Evolutionary conservation across 1,284 basidiomycete species (phyloP).

Genomic region (Fomitopsis palustris): DNA sequence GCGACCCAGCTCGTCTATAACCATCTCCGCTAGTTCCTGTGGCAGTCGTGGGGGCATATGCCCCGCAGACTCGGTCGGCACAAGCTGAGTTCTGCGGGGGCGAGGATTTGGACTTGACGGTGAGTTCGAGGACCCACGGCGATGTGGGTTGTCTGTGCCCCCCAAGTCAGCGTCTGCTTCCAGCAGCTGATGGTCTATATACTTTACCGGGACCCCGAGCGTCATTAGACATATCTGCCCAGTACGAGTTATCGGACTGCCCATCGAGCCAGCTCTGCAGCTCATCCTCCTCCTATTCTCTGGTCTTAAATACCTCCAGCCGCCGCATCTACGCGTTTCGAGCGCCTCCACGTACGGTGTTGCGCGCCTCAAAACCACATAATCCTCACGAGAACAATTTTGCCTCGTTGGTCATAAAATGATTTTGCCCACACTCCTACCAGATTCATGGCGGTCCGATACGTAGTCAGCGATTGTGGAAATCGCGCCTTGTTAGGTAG

Average conservation of each 20-base stretch:
- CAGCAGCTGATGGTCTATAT: not conserved
- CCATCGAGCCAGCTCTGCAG: not conserved
- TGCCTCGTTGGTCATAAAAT: too few species aligned
- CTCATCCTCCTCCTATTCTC: not conserved
- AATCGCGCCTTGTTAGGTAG: too few species aligned
- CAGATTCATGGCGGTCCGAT: too few species aligned
- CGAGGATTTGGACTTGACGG: not conserved
- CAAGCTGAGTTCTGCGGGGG: not conserved
- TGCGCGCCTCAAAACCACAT: too few species aligned
- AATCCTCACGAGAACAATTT: too few species aligned
- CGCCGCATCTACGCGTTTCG: not conserved
- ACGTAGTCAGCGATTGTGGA: too few species aligned
- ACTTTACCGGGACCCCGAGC: slow-evolving; percentile 1
- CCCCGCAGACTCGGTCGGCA: not conserved
- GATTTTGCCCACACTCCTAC: too few species aligned
- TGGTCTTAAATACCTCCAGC: not conserved
- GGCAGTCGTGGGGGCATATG: slow-evolving; percentile 4
- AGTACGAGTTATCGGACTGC: not conserved
- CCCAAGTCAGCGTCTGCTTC: not conserved
- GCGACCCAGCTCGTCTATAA: slow-evolving; percentile 9
- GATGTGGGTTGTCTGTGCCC: not conserved
- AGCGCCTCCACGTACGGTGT: too few species aligned
- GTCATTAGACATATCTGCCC: not conserved
- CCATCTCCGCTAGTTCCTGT: slow-evolving; percentile 7
- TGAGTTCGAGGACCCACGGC: not conserved